Base-by-base conservation (phyloP, 2,329 filamentous ascomycete species). In the Scedosporium apiospermum region DNA sequence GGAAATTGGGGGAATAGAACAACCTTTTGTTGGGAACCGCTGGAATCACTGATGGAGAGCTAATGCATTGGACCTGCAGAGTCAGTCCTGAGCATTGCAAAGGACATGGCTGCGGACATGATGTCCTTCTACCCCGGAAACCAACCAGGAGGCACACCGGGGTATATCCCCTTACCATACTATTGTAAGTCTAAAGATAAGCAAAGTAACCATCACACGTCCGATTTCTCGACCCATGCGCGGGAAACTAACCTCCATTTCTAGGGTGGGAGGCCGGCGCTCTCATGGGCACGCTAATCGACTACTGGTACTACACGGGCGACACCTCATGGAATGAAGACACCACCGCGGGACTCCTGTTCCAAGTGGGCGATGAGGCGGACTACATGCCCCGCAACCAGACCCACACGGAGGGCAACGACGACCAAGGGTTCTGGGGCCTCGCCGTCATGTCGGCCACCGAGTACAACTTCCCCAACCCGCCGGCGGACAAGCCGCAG, bases 221-320 rank as follows among this genome's bases (percentile, higher is more conserved):
- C 34, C 34, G 34, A 38, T 12, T 38, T 14, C 34, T 38, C 10
- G 34, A 38, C 34, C 3, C 34, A 38, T 38, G 10, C 34, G 6
- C 51, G 51, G 30, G 26, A 42, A 26, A 46, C 61, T 41, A 62
- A 46, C 62, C 9, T 30, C 30, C 60, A 34, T 34, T 57, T 62
- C 9, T 63, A 84, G 81, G 82, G 82, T 92, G 86, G 90, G 88
- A 89, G 74, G 88, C 80, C 10, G 89, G 89, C 61, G 88, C 88
- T 63, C 85, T 93, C 78, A 80, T 87, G 74, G 84, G 83, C 23
- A 79, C 88, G 2, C 77, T 95, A 65, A 80, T 96, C 61, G 89
- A 95, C 69, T 95, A 95, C 72, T 96, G 90, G 89, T 89, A 87
- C 71, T 90, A 91, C 71, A 93, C 90, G 0, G 87, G 86, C 21